Conservation (phyloP, 1,139 yeast species). For the Pichia sp. region DNA sequence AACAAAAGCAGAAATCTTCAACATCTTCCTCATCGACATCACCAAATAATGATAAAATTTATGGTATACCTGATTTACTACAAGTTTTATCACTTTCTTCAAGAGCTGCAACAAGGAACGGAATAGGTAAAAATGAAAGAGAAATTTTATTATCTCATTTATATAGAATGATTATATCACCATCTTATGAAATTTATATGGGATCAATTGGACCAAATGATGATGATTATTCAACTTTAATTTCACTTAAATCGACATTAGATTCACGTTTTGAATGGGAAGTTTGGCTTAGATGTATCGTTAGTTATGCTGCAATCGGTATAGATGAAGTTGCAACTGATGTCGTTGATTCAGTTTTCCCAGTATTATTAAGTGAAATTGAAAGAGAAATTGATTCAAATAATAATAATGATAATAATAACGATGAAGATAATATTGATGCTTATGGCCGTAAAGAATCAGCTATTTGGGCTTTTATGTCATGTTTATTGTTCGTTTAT, state of each 20-base stretch:
- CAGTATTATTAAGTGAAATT: slow-evolving; percentile 25
- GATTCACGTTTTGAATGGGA: slow-evolving; percentile 35
- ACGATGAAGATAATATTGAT: slow-evolving; percentile 30
- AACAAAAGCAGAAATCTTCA: not conserved
- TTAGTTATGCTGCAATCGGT: slow-evolving; percentile 41
- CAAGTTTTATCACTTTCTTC: slow-evolving; percentile 32
- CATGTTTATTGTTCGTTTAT: slow-evolving; percentile 38
- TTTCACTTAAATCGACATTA: slow-evolving; percentile 13
- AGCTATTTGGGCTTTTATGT: slow-evolving; percentile 37
- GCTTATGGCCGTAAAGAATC: slow-evolving; percentile 3
- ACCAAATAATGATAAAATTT: slow-evolving; percentile 8
- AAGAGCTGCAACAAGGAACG: slow-evolving; percentile 28
- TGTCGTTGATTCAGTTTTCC: slow-evolving; percentile 36
- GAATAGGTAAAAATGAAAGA: slow-evolving; percentile 42
- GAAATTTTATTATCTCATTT: slow-evolving; percentile 46
- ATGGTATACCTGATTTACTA: slow-evolving; percentile 20
- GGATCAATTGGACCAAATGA: slow-evolving; percentile 16
- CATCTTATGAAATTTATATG: slow-evolving; percentile 27
- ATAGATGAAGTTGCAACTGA: slow-evolving; percentile 47
- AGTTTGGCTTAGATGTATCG: slow-evolving; percentile 32
- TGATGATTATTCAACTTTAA: slow-evolving; percentile 27
- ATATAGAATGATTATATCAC: slow-evolving; percentile 39
- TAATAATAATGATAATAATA: slow-evolving; percentile 1
- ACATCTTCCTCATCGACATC: no score
- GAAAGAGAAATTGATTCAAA: slow-evolving; percentile 12